Evolutionary conservation across 2,329 filamentous ascomycete species (phyloP).

Genomic region (Fusarium succisae): DNA sequence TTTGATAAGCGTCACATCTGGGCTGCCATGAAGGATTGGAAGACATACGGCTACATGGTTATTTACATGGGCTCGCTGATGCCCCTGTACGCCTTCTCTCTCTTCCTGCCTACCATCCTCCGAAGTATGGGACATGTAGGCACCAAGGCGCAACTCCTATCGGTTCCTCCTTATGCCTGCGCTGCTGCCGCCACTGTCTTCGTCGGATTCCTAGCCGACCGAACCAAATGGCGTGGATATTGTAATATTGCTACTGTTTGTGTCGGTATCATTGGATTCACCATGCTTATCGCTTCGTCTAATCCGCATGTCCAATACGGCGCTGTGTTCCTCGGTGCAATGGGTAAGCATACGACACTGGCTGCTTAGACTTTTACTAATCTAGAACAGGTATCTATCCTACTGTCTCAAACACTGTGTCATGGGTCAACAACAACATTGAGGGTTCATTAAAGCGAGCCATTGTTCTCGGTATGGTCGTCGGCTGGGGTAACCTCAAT

Average conservation of each 20-base stretch:
- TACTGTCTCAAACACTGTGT: slow-evolving; percentile 74
- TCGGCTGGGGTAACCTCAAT: slow-evolving; percentile 81
- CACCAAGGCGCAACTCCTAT: slow-evolving; percentile 64
- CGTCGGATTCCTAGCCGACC: slow-evolving; percentile 72
- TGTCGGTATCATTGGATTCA: slow-evolving; percentile 72
- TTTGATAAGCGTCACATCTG: slow-evolving; percentile 78
- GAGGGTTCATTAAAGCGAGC: slow-evolving; percentile 72
- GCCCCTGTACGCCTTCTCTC: slow-evolving; percentile 62
- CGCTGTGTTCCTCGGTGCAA: slow-evolving; percentile 73
- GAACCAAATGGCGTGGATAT: slow-evolving; percentile 68
- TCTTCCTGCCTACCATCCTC: slow-evolving; percentile 69
- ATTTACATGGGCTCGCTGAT: slow-evolving; percentile 60
- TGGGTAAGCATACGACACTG: slow-evolving; percentile 1
- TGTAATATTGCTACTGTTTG: slow-evolving; percentile 72
- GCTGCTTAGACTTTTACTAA: neutral
- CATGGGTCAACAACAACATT: slow-evolving; percentile 76
- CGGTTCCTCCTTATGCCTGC: slow-evolving; percentile 67
- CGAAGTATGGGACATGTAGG: slow-evolving; percentile 43
- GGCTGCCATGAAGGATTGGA: slow-evolving; percentile 78
- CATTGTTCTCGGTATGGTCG: slow-evolving; percentile 76
- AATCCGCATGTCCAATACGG: slow-evolving; percentile 70
- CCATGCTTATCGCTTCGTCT: slow-evolving; percentile 68
- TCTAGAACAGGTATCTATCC: slow-evolving; percentile 71
- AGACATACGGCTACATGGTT: slow-evolving; percentile 66
- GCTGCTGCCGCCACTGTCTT: slow-evolving; percentile 70